Evolutionary conservation across 768 basidiomycete species (phyloP).

Genomic region (Neoboletus magnificus): DNA sequence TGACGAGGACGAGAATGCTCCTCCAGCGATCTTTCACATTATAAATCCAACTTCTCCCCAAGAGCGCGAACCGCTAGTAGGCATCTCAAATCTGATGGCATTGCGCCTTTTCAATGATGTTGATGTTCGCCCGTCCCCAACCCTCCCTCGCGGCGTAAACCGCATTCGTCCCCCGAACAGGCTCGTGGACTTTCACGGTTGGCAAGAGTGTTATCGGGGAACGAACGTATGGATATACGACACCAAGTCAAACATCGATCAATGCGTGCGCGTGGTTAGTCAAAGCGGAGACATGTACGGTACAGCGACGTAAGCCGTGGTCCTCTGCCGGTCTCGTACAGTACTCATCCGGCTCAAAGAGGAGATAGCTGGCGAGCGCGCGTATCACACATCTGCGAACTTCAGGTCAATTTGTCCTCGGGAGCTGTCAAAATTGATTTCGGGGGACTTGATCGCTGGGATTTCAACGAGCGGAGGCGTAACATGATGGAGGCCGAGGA

Average conservation of each 20-base stretch:
- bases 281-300: conserved; percentile 64
- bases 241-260: conserved; percentile 57
- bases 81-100: conserved; percentile 62
- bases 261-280: conserved; percentile 64
- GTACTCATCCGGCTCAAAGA: conserved; percentile 36
- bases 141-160: conserved; percentile 41
- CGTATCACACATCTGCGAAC: conserved; percentile 64
- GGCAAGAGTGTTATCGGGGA: conserved; percentile 73
- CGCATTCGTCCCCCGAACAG: conserved; percentile 51
- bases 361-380: conserved; percentile 82
- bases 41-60: conserved; percentile 44
- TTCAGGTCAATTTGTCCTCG: conserved; percentile 63
- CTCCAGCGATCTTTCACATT: conserved; percentile 49
- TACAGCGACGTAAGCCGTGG: conserved; percentile 64
- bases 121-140: conserved; percentile 55
- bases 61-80: conserved; percentile 40
- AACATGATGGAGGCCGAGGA: conserved; percentile 57
- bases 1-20: conserved; percentile 32
- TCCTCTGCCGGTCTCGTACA: not conserved
- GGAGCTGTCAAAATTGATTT: conserved; percentile 69
- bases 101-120: conserved; percentile 73
- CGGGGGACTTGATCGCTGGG: conserved; percentile 74
- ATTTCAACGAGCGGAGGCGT: conserved; percentile 55
- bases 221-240: conserved; percentile 77
- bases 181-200: conserved; percentile 58